phyloP scores from a whole-genome alignment of 2,329 filamentous ascomycete species.

The Penicillium sclerotiorum region DNA sequence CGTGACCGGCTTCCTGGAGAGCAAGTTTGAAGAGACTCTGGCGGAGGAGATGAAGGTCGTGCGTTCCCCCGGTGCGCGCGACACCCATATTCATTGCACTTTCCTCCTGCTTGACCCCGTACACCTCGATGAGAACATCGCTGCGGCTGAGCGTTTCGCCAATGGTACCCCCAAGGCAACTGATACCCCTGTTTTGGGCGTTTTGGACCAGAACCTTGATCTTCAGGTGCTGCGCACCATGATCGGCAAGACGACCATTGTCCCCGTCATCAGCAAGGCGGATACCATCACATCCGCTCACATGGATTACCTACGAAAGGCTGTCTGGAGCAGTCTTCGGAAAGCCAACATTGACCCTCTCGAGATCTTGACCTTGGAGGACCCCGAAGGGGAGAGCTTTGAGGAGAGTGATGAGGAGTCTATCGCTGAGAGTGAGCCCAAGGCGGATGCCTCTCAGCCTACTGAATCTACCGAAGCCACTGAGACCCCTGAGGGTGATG shows the following conservation, averaged over 20 bases:
- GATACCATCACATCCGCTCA: constrained; percentile 95
- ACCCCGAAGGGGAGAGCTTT: constrained; percentile 66
- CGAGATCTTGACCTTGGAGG: constrained; percentile 80
- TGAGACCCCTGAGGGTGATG: constrained; percentile 19
- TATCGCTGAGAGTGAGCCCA: constrained; percentile 25
- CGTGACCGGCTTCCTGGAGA: constrained; percentile 89
- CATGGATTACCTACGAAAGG: constrained; percentile 88
- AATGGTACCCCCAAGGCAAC: constrained; percentile 56
- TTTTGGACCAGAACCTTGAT: constrained; percentile 85
- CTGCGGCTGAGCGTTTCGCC: constrained; percentile 61
- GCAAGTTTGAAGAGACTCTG: constrained; percentile 98
- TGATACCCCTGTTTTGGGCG: constrained; percentile 57
- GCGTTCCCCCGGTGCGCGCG: constrained; percentile 85
- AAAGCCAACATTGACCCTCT: constrained; percentile 84
- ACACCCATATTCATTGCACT: constrained; percentile 96
- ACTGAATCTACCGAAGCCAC: constrained; percentile 27
- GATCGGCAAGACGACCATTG: constrained; percentile 90
- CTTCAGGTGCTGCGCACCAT: constrained; percentile 85
- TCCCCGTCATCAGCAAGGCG: constrained; percentile 94
- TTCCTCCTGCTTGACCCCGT: constrained; percentile 89
- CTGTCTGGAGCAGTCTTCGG: constrained; percentile 86
- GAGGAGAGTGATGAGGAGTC: constrained; percentile 48
- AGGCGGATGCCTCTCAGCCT: too few relatives aligned
- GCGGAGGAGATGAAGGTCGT: constrained; percentile 97
- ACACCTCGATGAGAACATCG: constrained; percentile 80